Percentiles rank a stretch among this genome's conserved stretches.
These are phyloP conservation scores for Nitzschia sp. DNA, from an alignment of 108 stramenopile genomes.

Conservation along the genomic window DNA sequence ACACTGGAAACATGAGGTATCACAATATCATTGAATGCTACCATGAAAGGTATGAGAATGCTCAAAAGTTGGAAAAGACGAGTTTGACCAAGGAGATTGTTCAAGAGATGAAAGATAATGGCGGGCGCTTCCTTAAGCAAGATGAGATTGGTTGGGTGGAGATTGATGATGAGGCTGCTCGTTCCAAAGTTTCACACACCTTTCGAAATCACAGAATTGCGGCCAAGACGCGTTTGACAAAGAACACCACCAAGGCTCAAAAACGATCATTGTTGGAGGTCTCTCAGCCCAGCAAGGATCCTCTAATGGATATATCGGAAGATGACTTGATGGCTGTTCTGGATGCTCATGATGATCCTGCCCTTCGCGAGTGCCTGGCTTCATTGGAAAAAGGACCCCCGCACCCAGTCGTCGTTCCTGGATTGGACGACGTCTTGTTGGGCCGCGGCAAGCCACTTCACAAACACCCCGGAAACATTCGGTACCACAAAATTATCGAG, in stretches of 20 bases:
- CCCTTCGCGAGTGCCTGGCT: too few species aligned
- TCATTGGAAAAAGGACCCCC: neutral
- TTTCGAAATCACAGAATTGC: constrained; percentile 36
- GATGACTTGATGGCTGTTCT: neutral
- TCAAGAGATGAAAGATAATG: constrained; percentile 10
- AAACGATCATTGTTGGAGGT: neutral
- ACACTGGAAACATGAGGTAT: constrained; percentile 29
- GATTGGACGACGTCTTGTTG: constrained; percentile 20
- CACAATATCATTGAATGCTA: constrained; percentile 20
- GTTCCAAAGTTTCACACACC: constrained; percentile 32
- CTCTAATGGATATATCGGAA: neutral
- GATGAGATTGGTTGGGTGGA: constrained; percentile 31
- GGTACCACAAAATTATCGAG: constrained; percentile 12
- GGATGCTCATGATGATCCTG: neutral
- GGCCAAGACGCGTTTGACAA: constrained; percentile 3
- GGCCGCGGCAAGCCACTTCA: constrained; percentile 27
- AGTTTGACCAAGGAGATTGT: constrained; percentile 32
- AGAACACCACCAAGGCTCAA: neutral
- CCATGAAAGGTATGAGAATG: constrained; percentile 23
- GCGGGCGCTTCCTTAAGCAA: constrained; percentile 43
- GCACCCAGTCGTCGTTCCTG: constrained; percentile 1
- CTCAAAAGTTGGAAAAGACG: constrained; percentile 30
- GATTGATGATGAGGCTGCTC: constrained; percentile 28
- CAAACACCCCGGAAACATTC: constrained; percentile 28
- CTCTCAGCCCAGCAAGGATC: neutral